These are phyloP conservation scores for Leccinum subgranulosum DNA, from an alignment of 768 basidiomycete genomes.

Conservation along the genomic window DNA sequence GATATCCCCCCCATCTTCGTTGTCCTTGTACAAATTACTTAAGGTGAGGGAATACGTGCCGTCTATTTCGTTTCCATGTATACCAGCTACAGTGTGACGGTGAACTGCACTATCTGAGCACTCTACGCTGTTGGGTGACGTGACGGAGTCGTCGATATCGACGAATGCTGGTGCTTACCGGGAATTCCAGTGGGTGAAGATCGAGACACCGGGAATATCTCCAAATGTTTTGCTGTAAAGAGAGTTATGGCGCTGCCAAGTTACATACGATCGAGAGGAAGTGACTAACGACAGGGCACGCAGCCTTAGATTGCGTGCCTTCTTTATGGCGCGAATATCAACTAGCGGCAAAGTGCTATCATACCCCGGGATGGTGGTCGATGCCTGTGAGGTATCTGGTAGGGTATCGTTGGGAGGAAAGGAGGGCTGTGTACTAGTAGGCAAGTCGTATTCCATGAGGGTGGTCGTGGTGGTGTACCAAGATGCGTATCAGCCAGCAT, in stretches of 20 bases:
- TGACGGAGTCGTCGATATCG: not conserved
- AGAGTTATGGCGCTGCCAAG: not conserved
- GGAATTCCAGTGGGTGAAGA: constrained; percentile 18
- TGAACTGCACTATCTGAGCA: constrained; percentile 22
- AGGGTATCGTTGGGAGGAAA: not conserved
- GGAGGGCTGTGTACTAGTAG: not conserved
- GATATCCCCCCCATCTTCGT: constrained; percentile 25
- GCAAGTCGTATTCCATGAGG: not conserved
- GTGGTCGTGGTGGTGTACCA: not conserved
- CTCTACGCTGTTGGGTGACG: not conserved
- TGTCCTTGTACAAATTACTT: constrained; percentile 21
- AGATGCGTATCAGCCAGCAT: not conserved
- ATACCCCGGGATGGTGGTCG: not conserved
- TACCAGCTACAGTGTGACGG: constrained; percentile 12
- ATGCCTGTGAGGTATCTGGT: not conserved
- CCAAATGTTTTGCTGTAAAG: constrained; percentile 21
- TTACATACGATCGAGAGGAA: not conserved
- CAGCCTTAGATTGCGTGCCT: not conserved
- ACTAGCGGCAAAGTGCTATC: not conserved
- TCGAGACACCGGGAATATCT: constrained; percentile 19
- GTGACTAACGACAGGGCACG: not conserved
- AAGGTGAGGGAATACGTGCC: constrained; percentile 21
- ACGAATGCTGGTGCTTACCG: constrained; percentile 14
- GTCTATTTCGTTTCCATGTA: constrained; percentile 9
- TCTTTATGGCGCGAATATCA: not conserved